A percentile compares a stretch with the other conserved stretches of the same genome.
These are phyloP conservation scores for Avena sativa DNA, from an alignment of 176 grass and related monocot genomes.

Conservation along the genomic window DNA sequence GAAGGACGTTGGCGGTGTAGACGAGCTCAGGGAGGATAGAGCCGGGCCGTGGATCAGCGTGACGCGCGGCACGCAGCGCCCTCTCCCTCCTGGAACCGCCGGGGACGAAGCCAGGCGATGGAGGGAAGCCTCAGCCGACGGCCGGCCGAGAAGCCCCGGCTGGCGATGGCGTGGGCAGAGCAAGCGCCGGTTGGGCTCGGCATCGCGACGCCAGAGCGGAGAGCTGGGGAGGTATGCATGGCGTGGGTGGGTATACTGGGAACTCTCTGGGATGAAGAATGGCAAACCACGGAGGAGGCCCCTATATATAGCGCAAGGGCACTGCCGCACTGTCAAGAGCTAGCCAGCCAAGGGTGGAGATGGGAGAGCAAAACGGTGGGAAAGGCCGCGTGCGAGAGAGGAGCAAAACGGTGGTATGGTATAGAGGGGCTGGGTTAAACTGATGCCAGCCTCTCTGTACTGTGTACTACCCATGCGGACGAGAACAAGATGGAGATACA, in stretches of 20 bases:
- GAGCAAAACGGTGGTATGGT: no score
- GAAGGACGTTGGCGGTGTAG: background rate
- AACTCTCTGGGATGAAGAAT: background rate
- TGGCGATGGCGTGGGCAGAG: background rate
- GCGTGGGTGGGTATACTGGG: background rate
- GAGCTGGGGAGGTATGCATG: conserved; percentile 14
- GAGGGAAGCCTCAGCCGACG: no score
- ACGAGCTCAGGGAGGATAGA: conserved; percentile 40
- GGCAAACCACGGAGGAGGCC: background rate
- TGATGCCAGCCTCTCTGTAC: no score
- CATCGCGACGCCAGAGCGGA: background rate
- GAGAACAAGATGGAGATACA: no score
- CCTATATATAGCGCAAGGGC: conserved; percentile 31
- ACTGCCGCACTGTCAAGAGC: no score
- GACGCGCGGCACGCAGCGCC: background rate
- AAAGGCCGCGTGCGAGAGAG: background rate
- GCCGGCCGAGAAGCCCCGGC: background rate
- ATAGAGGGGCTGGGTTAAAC: no score
- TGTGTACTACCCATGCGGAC: no score
- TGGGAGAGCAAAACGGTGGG: conserved; percentile 17
- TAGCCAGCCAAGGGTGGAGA: background rate
- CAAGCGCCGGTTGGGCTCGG: background rate
- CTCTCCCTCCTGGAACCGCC: background rate
- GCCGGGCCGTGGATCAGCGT: background rate
- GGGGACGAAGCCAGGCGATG: background rate